These are phyloP conservation scores for Fusarium paranaense DNA, from an alignment of 2,329 filamentous ascomycete genomes.

Conservation along the genomic window DNA sequence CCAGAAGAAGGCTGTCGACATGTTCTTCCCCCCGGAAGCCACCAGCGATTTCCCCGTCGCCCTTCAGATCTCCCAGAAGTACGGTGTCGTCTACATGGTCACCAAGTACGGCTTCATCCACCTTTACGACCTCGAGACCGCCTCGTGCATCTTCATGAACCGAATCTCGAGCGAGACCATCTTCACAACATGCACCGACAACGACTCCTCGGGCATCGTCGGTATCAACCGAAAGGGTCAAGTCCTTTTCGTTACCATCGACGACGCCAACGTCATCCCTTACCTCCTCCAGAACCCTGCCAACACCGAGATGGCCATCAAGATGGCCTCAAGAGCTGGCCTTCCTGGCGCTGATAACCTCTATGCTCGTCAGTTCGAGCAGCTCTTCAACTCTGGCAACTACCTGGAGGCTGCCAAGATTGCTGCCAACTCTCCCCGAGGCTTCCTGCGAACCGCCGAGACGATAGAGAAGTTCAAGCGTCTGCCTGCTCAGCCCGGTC, in stretches of 20 bases:
- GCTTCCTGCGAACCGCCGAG: slow-evolving; percentile 92
- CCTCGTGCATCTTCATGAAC: slow-evolving; percentile 98
- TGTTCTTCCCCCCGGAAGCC: slow-evolving; percentile 96
- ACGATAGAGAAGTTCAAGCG: slow-evolving; percentile 97
- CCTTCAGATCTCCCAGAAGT: slow-evolving; percentile 96
- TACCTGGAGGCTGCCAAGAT: slow-evolving; percentile 93
- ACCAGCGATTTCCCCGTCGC: slow-evolving; percentile 98
- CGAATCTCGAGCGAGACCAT: slow-evolving; percentile 99
- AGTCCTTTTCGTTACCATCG: slow-evolving; percentile 92
- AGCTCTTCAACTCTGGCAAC: slow-evolving; percentile 81
- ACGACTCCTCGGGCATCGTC: slow-evolving; percentile 86
- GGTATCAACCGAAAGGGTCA: slow-evolving; percentile 98
- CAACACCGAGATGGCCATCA: slow-evolving; percentile 92
- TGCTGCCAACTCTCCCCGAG: slow-evolving; percentile 94
- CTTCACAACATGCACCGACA: slow-evolving; percentile 90
- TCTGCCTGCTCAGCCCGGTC: slow-evolving; percentile 81
- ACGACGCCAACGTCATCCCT: slow-evolving; percentile 90
- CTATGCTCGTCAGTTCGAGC: slow-evolving; percentile 93
- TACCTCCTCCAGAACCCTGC: slow-evolving; percentile 97
- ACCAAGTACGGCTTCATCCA: slow-evolving; percentile 99
- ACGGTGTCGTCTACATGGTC: slow-evolving; percentile 95
- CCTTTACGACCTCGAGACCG: slow-evolving; percentile 96
- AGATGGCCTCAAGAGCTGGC: slow-evolving; percentile 93
- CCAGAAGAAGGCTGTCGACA: slow-evolving; percentile 95
- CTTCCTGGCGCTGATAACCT: slow-evolving; percentile 94